Base-by-base conservation (phyloP, 202 grass and related monocot species). In the Elaeis oleifera region DNA sequence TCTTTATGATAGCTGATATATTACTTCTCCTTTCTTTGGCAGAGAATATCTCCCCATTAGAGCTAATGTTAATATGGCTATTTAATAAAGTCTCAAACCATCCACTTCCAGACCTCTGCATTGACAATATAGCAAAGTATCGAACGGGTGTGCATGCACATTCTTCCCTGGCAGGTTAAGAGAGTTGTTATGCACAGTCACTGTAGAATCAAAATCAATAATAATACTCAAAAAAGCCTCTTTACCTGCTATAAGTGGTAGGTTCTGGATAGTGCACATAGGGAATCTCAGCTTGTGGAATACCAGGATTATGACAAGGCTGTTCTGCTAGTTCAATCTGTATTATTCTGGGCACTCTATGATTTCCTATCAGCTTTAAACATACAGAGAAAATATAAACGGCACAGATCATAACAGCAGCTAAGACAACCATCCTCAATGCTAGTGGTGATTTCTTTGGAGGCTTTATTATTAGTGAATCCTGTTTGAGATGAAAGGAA, bases 31-130 rank as follows among this genome's bases (percentile, higher is more conserved):
- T 90, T 69, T 95, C 83, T 80, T 82, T 84, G 16, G 56, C 31
- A 25, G 81, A 81, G 72, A 95, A 95, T 53, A 95, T 87, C 67
- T 95, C 90, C 49, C 90, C 90, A 68, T 95, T 90, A 21, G 90
- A 95, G 68, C 86, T 95, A 74, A 90, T 60, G 70, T 90, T 95
- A 23, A 64, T 55, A 27, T 95, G 90, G 74, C 86, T 95, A 60
- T 95, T 95, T 44, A 95, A 78, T 66, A 95, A 81, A 59, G 90
- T 85, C 77, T 95, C 90, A 68, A 95, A 90, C 90, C 90, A 95
- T 32, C 90, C 90, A 64, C 90, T 95, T 78, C 90, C 90, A 57
- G 90, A 90, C 59, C 90, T 71, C 21, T 95, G 90, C 5, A 70
- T 84, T 0, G 90, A 87, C 62, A 95, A 75, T 74, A 95, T 95